Evolutionary conservation across 768 basidiomycete species (phyloP).

Genomic region (Rhizopogon vinicolor): DNA sequence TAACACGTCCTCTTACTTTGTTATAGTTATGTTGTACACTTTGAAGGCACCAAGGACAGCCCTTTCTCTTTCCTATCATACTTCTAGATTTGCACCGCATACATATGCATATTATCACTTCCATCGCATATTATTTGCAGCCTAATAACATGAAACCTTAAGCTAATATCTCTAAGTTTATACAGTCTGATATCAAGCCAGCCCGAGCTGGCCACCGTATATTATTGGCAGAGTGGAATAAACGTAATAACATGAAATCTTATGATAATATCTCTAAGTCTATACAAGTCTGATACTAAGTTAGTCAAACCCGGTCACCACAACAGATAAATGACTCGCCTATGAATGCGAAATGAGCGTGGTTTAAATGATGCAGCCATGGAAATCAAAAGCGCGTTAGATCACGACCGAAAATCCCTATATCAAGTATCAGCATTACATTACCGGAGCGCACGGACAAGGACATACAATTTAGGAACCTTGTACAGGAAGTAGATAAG

Average conservation of each 20-base stretch:
- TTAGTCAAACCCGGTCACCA: constrained; percentile 6
- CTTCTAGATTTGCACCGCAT: background rate
- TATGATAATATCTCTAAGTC: constrained; percentile 6
- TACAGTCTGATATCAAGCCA: background rate
- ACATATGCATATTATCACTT: background rate
- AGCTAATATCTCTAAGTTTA: constrained; percentile 6
- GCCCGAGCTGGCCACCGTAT: background rate
- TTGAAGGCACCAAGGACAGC: background rate
- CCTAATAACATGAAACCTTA: constrained; percentile 1
- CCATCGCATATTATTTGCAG: background rate
- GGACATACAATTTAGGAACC: constrained; percentile 65
- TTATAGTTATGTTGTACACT: background rate
- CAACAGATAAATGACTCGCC: constrained; percentile 16
- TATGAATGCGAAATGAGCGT: constrained; percentile 4
- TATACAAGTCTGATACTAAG: background rate
- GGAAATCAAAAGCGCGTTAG: constrained; percentile 55
- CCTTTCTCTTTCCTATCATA: background rate
- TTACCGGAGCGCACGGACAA: constrained; percentile 4
- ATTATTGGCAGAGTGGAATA: background rate
- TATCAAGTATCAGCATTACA: constrained; percentile 9
- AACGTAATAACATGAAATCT: constrained; percentile 2
- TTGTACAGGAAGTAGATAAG: constrained; percentile 15
- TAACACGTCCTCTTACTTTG: constrained; percentile 2
- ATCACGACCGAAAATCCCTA: constrained; percentile 76
- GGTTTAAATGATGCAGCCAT: background rate